Percentiles rank a stretch among this genome's conserved stretches.
Conservation (phyloP, 1,284 basidiomycete genomes). For the Anthracocystis panici-leucophaei region DNA sequence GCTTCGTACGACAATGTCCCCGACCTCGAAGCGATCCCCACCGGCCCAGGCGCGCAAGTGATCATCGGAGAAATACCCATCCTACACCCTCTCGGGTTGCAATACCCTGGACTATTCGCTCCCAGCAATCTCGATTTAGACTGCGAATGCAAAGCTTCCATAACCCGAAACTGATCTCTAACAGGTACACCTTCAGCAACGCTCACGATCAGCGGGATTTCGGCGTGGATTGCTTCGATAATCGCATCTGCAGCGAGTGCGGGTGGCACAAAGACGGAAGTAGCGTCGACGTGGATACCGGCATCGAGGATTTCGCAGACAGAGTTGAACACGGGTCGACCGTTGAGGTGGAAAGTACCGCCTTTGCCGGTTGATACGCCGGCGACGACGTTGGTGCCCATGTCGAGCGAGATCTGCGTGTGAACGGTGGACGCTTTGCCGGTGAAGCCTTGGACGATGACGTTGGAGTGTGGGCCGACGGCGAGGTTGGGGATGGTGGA, state of each 20-base stretch:
- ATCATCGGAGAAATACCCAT: conserved; percentile 56
- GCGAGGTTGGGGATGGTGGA: conserved; percentile 49
- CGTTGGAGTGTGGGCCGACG: conserved; percentile 42
- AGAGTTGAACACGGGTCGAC: conserved; percentile 48
- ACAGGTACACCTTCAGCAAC: conserved; percentile 60
- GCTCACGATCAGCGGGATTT: conserved; percentile 56
- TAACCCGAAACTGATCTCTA: conserved; percentile 56
- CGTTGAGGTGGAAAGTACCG: conserved; percentile 34
- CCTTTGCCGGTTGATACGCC: conserved; percentile 55
- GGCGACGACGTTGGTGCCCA: conserved; percentile 60
- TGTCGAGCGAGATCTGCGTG: conserved; percentile 46
- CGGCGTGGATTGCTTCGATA: conserved; percentile 57
- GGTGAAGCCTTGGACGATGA: conserved; percentile 62
- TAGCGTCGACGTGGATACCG: conserved; percentile 41
- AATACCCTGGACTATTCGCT: conserved; percentile 57
- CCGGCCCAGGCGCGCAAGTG: conserved; percentile 35
- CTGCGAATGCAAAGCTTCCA: conserved; percentile 56
- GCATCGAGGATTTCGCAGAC: conserved; percentile 41
- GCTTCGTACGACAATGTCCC: conserved; percentile 66
- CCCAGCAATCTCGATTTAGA: conserved; percentile 50
- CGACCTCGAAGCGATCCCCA: conserved; percentile 55
- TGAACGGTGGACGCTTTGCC: conserved; percentile 57
- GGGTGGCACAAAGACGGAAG: conserved; percentile 60
- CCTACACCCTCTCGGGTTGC: conserved; percentile 55
- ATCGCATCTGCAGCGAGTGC: conserved; percentile 55